Percentiles rank a stretch among this genome's conserved stretches.
Conservation (phyloP, 108 stramenopile genomes). For the Skeletonema marinoi region DNA sequence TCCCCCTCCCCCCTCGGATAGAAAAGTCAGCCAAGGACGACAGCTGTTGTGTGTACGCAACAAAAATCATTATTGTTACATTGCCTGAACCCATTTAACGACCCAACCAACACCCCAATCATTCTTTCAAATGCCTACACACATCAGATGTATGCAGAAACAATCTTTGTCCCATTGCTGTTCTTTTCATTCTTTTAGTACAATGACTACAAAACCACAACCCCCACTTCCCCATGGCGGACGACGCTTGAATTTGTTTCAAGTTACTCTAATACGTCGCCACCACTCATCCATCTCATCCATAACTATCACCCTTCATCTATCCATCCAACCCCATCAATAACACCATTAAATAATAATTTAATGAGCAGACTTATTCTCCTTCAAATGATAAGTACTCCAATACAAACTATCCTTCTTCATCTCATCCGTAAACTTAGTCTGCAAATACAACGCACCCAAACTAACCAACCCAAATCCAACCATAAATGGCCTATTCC, state of each 20-base stretch:
- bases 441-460: conserved; percentile 34
- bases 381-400: conserved; percentile 38
- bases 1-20: not conserved
- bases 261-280: not conserved
- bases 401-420: conserved; percentile 48
- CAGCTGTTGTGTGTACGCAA: not conserved
- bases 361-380: conserved; percentile 8
- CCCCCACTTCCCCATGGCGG: not conserved
- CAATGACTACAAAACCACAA: conserved; percentile 1
- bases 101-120: not conserved
- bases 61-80: conserved; percentile 5
- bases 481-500: conserved; percentile 79
- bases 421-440: conserved; percentile 56
- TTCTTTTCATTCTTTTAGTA: not conserved
- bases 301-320: not conserved
- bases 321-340: not conserved
- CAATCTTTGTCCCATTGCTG: not conserved
- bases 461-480: conserved; percentile 59
- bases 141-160: not conserved
- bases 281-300: not conserved
- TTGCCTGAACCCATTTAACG: not conserved
- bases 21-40: not conserved
- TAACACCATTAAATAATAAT: not conserved
- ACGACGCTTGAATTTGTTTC: conserved; percentile 1
- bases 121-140: not conserved